Evolutionary conservation across 306 rosid species (phyloP).

Genomic region (Ochetophila trinervis): DNA sequence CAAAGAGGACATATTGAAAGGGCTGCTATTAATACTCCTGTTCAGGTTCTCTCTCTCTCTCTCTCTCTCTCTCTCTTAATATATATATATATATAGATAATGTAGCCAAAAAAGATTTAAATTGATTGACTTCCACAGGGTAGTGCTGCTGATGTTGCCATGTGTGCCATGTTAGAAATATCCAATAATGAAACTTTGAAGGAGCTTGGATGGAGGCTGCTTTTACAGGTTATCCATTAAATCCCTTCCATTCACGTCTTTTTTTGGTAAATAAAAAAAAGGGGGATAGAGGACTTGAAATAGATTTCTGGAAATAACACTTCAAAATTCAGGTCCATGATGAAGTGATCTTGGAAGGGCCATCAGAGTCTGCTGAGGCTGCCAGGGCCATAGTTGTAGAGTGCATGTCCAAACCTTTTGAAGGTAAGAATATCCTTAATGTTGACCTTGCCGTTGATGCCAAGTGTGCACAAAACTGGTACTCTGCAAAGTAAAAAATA

Average conservation of each 20-base stretch:
- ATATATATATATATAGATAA: no score
- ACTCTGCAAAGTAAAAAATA: conserved; percentile 57
- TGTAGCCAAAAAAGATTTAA: no score
- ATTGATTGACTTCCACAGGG: conserved; percentile 58
- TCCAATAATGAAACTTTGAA: conserved; percentile 50
- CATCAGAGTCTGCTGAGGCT: conserved; percentile 70
- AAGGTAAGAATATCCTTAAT: conserved; percentile 63
- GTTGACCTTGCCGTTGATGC: conserved; percentile 89
- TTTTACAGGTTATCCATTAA: conserved; percentile 61
- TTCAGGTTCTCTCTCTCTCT: conserved; percentile 56
- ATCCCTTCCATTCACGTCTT: background rate
- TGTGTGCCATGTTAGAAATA: conserved; percentile 97
- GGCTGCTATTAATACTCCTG: conserved; percentile 97
- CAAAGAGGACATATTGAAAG: conserved; percentile 90
- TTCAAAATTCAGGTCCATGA: conserved; percentile 69
- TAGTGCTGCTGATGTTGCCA: conserved; percentile 98
- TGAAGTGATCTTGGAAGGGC: conserved; percentile 97
- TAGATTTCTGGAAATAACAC: conserved; percentile 15
- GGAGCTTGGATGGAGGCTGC: conserved; percentile 92
- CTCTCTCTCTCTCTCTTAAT: conserved; percentile 11
- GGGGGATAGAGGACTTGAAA: background rate
- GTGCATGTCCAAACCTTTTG: conserved; percentile 87
- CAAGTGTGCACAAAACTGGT: conserved; percentile 89
- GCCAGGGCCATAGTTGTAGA: conserved; percentile 86
- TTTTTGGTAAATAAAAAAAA: no score